Conservation (phyloP, 2,329 filamentous ascomycete species). For the Aciculosporium take region DNA sequence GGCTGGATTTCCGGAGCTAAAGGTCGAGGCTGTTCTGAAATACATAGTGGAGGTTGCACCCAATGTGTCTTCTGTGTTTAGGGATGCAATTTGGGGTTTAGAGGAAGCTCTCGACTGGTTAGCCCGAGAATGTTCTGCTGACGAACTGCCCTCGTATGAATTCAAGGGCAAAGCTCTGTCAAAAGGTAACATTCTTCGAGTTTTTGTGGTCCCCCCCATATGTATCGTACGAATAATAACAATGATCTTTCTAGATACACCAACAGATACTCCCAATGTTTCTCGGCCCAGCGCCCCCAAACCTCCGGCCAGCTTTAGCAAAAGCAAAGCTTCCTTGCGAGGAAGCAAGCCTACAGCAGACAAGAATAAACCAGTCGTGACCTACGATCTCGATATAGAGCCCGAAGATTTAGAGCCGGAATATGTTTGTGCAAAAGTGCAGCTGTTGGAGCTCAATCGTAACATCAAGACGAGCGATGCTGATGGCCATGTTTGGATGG, state of each 20-base stretch:
- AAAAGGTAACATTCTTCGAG: slow-evolving; percentile 21
- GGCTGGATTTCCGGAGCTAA: slow-evolving; percentile 51
- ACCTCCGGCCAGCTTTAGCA: slow-evolving; percentile 15
- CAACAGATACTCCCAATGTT: slow-evolving; percentile 32
- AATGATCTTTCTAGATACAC: slow-evolving; percentile 27
- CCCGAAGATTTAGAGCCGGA: slow-evolving; percentile 60
- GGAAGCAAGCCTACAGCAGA: slow-evolving; percentile 6
- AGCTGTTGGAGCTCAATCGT: slow-evolving; percentile 39
- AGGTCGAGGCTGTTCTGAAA: slow-evolving; percentile 49
- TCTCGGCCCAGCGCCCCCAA: slow-evolving; percentile 37
- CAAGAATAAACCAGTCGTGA: slow-evolving; percentile 29
- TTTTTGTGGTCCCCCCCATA: too few relatives aligned
- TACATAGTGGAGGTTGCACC: slow-evolving; percentile 54
- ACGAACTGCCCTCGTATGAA: slow-evolving; percentile 61
- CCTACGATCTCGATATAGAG: slow-evolving; percentile 57
- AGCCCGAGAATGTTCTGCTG: slow-evolving; percentile 55
- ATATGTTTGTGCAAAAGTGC: slow-evolving; percentile 62
- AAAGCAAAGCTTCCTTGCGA: slow-evolving; percentile 20
- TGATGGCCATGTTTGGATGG: slow-evolving; percentile 22
- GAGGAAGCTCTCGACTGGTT: slow-evolving; percentile 86
- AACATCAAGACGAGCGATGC: slow-evolving; percentile 10
- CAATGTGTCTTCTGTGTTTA: slow-evolving; percentile 39
- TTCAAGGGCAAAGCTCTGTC: slow-evolving; percentile 18
- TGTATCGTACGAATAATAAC: slow-evolving; percentile 4
- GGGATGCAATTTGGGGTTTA: slow-evolving; percentile 67